Evolutionary conservation across 2,329 filamentous ascomycete genomes (phyloP).

Genomic region (Didymella sp.): DNA sequence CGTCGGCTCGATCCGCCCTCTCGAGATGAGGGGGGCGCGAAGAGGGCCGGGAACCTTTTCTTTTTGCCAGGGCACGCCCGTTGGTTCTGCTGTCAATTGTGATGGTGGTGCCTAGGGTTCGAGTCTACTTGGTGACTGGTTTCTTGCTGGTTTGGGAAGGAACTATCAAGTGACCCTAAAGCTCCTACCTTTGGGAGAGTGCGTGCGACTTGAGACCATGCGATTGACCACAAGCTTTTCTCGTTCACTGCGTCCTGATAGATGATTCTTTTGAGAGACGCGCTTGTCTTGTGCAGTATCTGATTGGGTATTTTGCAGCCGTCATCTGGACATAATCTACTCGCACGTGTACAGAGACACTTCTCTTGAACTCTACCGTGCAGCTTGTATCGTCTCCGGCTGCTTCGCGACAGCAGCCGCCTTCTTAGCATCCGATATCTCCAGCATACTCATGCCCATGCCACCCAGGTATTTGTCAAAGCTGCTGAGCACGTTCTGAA

Average conservation of each 20-base stretch:
- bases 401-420: slow-evolving; percentile 24
- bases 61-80: not conserved
- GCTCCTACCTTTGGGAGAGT: too few species aligned
- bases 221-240: too few species aligned
- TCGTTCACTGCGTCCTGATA: too few species aligned
- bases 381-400: slow-evolving; percentile 35
- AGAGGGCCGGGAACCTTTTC: not conserved
- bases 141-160: too few species aligned
- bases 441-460: slow-evolving; percentile 71
- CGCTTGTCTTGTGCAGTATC: not conserved
- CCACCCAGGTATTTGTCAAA: slow-evolving; percentile 79
- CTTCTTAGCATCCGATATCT: slow-evolving; percentile 68
- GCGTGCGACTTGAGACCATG: too few species aligned
- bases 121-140: too few species aligned
- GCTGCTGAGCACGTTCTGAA: slow-evolving; percentile 69
- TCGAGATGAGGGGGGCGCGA: too few species aligned
- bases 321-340: not conserved
- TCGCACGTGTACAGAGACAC: not conserved
- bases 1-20: not conserved
- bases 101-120: too few species aligned
- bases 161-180: too few species aligned
- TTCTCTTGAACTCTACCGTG: not conserved
- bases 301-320: not conserved
- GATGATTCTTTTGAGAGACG: not conserved
- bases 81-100: too few species aligned